Conservation (phyloP, 371 early-diverging fungal species). For the Zopfochytrium polystomum region DNA sequence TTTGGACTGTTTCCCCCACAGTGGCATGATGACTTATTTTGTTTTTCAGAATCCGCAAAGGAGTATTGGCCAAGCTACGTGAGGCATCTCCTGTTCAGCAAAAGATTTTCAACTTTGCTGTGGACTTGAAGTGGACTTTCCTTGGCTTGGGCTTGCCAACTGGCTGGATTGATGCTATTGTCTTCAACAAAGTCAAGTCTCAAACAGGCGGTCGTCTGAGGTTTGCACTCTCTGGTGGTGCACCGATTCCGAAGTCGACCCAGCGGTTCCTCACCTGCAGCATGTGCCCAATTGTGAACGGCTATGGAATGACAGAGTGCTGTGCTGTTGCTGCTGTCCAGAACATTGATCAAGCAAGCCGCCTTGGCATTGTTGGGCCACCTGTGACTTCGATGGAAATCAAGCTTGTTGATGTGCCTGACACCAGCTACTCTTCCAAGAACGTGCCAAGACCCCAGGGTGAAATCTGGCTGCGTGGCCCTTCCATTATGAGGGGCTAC, state of each 20-base stretch:
- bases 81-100: constrained; percentile 62
- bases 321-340: constrained; percentile 34
- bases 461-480: constrained; percentile 87
- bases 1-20: neutral
- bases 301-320: constrained; percentile 64
- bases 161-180: constrained; percentile 70
- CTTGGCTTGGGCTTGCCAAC: constrained; percentile 64
- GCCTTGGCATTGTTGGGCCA: constrained; percentile 62
- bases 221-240: constrained; percentile 90
- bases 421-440: constrained; percentile 66
- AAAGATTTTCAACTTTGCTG: constrained; percentile 71
- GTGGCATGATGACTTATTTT: neutral
- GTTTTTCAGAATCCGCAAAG: constrained; percentile 68
- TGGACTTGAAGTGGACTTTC: constrained; percentile 72
- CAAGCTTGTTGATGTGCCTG: constrained; percentile 86
- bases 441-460: constrained; percentile 73
- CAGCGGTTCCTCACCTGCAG: constrained; percentile 81
- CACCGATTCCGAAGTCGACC: constrained; percentile 82
- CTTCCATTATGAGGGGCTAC: constrained; percentile 71
- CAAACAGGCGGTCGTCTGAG: constrained; percentile 91
- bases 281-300: constrained; percentile 85
- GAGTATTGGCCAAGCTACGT: constrained; percentile 70
- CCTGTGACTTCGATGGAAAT: constrained; percentile 77
- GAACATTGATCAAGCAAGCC: constrained; percentile 26
- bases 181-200: constrained; percentile 86